Percentiles rank a stretch among this genome's conserved stretches.
Conservation (phyloP, 306 rosid species). For the Cucumis melo region DNA sequence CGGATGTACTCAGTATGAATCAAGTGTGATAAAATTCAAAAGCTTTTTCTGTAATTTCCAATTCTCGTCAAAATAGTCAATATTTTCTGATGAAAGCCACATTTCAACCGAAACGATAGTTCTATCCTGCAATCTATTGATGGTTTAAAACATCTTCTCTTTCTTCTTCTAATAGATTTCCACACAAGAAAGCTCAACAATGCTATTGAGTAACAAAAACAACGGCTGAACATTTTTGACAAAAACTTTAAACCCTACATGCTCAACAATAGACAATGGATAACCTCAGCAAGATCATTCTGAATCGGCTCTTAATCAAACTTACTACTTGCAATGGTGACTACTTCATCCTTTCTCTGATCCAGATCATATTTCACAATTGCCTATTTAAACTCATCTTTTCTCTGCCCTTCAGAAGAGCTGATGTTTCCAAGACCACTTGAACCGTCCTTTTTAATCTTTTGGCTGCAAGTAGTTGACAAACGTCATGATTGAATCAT, state of each 20-base stretch:
- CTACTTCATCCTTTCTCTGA: slow-evolving; percentile 62
- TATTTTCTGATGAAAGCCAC: slow-evolving; percentile 67
- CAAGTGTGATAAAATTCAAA: slow-evolving; percentile 76
- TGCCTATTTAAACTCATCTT: slow-evolving; percentile 61
- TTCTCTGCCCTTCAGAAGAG: slow-evolving; percentile 67
- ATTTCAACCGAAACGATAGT: slow-evolving; percentile 65
- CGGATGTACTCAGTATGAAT: slow-evolving; percentile 74
- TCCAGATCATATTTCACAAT: slow-evolving; percentile 66
- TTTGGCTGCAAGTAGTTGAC: slow-evolving; percentile 87
- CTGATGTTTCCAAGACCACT: slow-evolving; percentile 38
- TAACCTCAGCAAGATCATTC: slow-evolving; percentile 90
- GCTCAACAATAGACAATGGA: slow-evolving; percentile 70
- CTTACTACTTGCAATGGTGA: slow-evolving; percentile 42
- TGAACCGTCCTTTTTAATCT: slow-evolving; percentile 67
- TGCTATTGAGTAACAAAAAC: slow-evolving; percentile 56
- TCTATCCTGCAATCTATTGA: slow-evolving; percentile 57
- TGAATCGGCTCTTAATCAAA: slow-evolving; percentile 84
- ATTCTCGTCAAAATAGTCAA: slow-evolving; percentile 49
- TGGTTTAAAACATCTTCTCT: slow-evolving; percentile 37
- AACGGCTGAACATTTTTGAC: slow-evolving; percentile 90
- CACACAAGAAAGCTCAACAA: slow-evolving; percentile 48
- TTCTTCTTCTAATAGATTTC: slow-evolving; percentile 65
- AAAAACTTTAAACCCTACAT: slow-evolving; percentile 90
- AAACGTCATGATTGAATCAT: slow-evolving; percentile 75
- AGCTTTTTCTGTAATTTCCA: slow-evolving; percentile 70